Evolutionary conservation across 306 rosid species (phyloP).

Genomic region (Ochetophila trinervis): DNA sequence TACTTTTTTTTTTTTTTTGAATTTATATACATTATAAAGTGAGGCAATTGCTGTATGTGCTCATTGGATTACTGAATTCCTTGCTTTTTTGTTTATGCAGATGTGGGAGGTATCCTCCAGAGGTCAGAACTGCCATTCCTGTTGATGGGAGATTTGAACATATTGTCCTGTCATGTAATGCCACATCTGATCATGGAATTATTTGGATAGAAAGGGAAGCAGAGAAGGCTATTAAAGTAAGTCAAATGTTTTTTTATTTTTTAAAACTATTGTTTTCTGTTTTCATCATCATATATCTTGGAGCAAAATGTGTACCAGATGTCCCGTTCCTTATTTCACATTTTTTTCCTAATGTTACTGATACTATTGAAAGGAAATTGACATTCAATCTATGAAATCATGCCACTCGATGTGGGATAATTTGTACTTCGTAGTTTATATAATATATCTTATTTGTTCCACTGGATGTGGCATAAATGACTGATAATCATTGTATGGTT

Average conservation of each 20-base stretch:
- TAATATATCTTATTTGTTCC: not conserved
- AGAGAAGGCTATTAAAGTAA: slow-evolving; percentile 84
- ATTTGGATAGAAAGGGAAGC: slow-evolving; percentile 92
- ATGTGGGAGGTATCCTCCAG: slow-evolving; percentile 99
- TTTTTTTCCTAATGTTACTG: not conserved
- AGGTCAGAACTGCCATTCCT: slow-evolving; percentile 92
- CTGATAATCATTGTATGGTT: not conserved
- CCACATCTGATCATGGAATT: slow-evolving; percentile 84
- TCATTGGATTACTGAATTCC: slow-evolving; percentile 13
- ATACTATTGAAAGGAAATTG: no score
- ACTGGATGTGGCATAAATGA: not conserved
- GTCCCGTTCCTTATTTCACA: not conserved
- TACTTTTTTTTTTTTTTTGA: no score
- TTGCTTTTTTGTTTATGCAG: slow-evolving; percentile 44
- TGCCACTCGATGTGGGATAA: no score
- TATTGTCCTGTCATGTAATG: slow-evolving; percentile 86
- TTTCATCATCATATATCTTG: not conserved
- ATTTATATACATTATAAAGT: no score
- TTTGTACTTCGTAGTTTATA: no score
- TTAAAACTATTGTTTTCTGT: not conserved
- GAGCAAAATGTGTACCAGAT: not conserved
- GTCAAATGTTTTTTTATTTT: slow-evolving; percentile 20
- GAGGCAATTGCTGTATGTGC: no score
- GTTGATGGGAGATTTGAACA: slow-evolving; percentile 99
- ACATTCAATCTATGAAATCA: no score